Evolutionary conservation across 495 filamentous ascomycete genomes (phyloP), one percentile per base, ranked within the genome.

Genomic region (Echria macrotheca): DNA sequence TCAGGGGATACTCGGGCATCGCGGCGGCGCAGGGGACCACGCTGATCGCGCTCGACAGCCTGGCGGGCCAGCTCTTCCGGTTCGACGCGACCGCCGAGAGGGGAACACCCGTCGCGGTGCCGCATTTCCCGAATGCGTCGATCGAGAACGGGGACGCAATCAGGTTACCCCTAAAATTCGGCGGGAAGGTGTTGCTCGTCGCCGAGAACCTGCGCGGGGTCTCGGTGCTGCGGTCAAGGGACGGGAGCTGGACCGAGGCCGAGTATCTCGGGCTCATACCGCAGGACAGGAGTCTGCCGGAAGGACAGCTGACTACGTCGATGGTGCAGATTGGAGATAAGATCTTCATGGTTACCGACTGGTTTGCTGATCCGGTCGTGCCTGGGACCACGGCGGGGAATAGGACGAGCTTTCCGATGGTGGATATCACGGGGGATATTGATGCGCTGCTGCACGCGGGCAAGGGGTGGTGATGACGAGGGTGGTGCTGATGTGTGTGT

Each of bases 261-360:
- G 62, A 69, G 46, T 64, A 60, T 43, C 38, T 64, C 3, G 64
- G 64, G 4, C 52, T 60, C 2, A 53, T 69, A 2, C 47, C 64
- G 17, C 58, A 62, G 23, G 45, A 51, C 14, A 36, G 55, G 4
- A 44, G 28, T 9, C 33, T 64, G 21, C 47, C 50, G 2, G 23
- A 44, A 1, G 61, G 54, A 14, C 45, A 29, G 4, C 9, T 57
- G 5, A 56, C 56, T 12, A 53, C 54, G 4, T 56, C 60, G 3
- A 56, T 55, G 4, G 55, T 55, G 8, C 61, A 67, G 42, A 53
- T 67, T n/a, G 48, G 42, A 11, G 53, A 57, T 0, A 54, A 26
- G 47, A 47, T 64, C 18, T 64, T 53, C 39, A 49, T 53, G 33
- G 57, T 67, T 8, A 54, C 57, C 9, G 61, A 64, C 26, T 62